Evolutionary conservation across 306 rosid genomes (phyloP).

Genomic region (Cucumis cinereus): DNA sequence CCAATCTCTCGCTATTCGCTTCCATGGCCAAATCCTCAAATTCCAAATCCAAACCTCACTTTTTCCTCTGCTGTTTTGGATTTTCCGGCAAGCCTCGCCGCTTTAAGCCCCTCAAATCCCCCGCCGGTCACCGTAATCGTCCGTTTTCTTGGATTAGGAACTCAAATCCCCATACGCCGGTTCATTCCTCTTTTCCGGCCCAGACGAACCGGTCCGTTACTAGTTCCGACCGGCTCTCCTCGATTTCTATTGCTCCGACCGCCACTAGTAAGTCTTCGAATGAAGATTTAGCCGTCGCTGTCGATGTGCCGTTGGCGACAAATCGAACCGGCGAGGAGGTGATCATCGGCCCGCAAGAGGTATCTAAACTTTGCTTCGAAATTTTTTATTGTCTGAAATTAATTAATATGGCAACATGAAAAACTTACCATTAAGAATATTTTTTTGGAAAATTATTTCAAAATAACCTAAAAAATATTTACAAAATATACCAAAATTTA

Average conservation of each 20-base stretch:
- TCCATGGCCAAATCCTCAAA: constrained; percentile 1
- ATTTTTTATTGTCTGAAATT: background rate
- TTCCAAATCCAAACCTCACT: background rate
- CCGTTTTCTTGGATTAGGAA: background rate
- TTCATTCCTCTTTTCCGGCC: background rate
- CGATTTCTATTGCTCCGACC: background rate
- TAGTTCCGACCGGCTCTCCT: background rate
- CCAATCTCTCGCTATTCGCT: background rate
- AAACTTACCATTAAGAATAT: too few species aligned
- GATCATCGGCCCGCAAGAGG: background rate
- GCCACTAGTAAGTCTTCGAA: background rate
- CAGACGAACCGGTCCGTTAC: background rate
- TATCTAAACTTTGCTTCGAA: background rate
- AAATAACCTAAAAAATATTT: too few species aligned
- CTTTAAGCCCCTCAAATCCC: background rate
- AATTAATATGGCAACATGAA: background rate
- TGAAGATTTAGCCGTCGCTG: background rate
- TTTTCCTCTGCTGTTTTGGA: background rate
- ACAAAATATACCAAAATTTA: too few species aligned
- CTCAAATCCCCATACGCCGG: background rate
- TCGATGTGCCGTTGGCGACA: background rate
- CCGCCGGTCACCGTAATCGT: background rate
- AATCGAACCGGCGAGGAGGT: background rate
- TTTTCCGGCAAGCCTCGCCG: background rate
- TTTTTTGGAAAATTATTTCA: too few species aligned